These are phyloP conservation scores for Tricholomella constricta DNA, from an alignment of 768 basidiomycete species.

Conservation along the genomic window DNA sequence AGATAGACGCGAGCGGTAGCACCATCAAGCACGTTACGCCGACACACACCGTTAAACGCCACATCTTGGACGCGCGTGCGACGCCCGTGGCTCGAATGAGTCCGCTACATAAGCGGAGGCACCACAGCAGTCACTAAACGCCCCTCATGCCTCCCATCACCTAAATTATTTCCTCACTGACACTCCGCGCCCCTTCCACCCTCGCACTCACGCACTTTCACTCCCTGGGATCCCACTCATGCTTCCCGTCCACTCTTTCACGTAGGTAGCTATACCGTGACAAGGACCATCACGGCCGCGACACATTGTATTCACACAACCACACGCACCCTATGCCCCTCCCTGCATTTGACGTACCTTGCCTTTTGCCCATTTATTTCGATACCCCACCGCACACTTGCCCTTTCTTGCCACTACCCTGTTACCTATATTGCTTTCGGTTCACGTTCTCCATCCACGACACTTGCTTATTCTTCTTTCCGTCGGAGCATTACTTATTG, in stretches of 20 bases:
- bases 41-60: conserved; percentile 56
- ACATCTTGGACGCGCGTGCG: not conserved
- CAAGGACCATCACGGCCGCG: not conserved
- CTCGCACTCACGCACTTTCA: not conserved
- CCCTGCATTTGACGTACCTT: not conserved
- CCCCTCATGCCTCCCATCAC: not conserved
- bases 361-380: not conserved
- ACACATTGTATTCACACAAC: conserved; percentile 2
- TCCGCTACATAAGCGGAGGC: conserved; percentile 9
- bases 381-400: conserved; percentile 3
- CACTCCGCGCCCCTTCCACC: not conserved
- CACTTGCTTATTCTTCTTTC: not conserved
- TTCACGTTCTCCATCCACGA: not conserved
- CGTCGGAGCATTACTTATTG: conserved; percentile 6
- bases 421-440: not conserved
- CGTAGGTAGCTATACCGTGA: not conserved
- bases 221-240: not conserved
- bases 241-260: conserved; percentile 11
- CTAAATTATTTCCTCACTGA: not conserved
- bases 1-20: conserved; percentile 17
- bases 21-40: conserved; percentile 52
- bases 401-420: not conserved
- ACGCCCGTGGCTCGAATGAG: not conserved
- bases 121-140: not conserved
- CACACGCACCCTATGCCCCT: not conserved